Percentiles rank a stretch among this genome's conserved stretches.
These are phyloP conservation scores for Sphagnurus paluster DNA, from an alignment of 1,284 basidiomycete species.

Conservation along the genomic window DNA sequence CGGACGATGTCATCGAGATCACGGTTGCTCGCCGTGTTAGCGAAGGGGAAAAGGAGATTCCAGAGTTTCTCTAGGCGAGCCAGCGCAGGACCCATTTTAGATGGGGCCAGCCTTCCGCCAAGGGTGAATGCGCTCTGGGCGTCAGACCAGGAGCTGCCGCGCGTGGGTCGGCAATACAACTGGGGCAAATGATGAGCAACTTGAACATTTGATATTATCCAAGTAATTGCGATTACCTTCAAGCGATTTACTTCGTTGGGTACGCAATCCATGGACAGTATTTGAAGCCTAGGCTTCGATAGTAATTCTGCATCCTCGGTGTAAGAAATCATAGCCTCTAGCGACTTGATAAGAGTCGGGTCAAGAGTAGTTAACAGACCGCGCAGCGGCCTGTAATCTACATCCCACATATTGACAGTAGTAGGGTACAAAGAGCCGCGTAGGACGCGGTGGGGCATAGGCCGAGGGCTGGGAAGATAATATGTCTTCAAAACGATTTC, in stretches of 20 bases:
- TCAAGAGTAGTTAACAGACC: constrained; percentile 24
- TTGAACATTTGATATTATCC: background rate
- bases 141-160: constrained; percentile 28
- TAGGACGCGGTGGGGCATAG: constrained; percentile 8
- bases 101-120: constrained; percentile 25
- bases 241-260: constrained; percentile 24
- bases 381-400: constrained; percentile 23
- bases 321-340: constrained; percentile 27
- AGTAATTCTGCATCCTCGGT: constrained; percentile 20
- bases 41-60: constrained; percentile 29
- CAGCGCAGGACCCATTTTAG: constrained; percentile 22
- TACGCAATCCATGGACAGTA: constrained; percentile 30
- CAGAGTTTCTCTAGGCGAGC: constrained; percentile 25
- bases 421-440: background rate
- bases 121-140: constrained; percentile 26
- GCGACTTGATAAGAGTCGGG: constrained; percentile 24
- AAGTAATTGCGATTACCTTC: constrained; percentile 20
- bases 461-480: constrained; percentile 24
- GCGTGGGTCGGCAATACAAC: constrained; percentile 29
- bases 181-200: constrained; percentile 2
- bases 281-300: constrained; percentile 25
- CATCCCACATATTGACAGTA: too few relatives aligned
- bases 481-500: constrained; percentile 29
- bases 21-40: constrained; percentile 21
- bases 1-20: constrained; percentile 18